A percentile compares a stretch with the other conserved stretches of the same genome.
These are phyloP conservation scores for Agaricus sinodeliciosus DNA, from an alignment of 768 basidiomycete species.

Conservation along the genomic window DNA sequence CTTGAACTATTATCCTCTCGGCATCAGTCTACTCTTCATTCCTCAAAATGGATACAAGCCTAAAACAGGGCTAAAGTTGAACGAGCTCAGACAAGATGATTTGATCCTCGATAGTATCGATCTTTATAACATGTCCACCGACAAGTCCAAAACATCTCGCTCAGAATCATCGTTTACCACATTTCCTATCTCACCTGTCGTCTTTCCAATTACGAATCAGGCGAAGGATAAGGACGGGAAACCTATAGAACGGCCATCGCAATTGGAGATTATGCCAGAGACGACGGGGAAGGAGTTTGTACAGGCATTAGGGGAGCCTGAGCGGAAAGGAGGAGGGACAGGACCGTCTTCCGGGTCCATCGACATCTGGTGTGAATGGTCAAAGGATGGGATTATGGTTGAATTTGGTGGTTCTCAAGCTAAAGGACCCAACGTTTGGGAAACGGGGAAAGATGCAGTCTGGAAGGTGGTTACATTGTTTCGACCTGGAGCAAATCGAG, in stretches of 20 bases:
- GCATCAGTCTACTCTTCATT: slow-evolving; percentile 74
- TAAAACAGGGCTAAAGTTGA: slow-evolving; percentile 30
- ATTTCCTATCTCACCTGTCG: slow-evolving; percentile 51
- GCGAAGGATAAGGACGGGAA: slow-evolving; percentile 32
- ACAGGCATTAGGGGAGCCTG: slow-evolving; percentile 71
- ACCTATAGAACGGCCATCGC: slow-evolving; percentile 25
- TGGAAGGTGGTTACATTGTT: slow-evolving; percentile 77
- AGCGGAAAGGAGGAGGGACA: slow-evolving; percentile 84
- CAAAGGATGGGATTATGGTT: slow-evolving; percentile 72
- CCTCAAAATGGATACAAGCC: slow-evolving; percentile 64
- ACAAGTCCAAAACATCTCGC: slow-evolving; percentile 30
- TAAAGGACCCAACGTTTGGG: slow-evolving; percentile 81
- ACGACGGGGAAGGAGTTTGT: slow-evolving; percentile 81
- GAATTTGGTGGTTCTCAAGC: slow-evolving; percentile 79
- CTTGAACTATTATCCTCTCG: slow-evolving; percentile 75
- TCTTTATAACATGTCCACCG: slow-evolving; percentile 63
- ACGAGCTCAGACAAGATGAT: slow-evolving; percentile 33
- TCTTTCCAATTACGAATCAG: slow-evolving; percentile 30
- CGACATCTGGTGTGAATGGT: slow-evolving; percentile 94
- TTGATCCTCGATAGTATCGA: slow-evolving; percentile 69
- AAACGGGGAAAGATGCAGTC: slow-evolving; percentile 71
- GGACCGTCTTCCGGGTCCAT: slow-evolving; percentile 82
- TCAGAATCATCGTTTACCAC: slow-evolving; percentile 51
- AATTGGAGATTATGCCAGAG: slow-evolving; percentile 35
- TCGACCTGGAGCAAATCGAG: slow-evolving; percentile 10